These are phyloP conservation scores for Pachyrhizus erosus DNA, from an alignment of 306 rosid genomes.

Conservation along the genomic window DNA sequence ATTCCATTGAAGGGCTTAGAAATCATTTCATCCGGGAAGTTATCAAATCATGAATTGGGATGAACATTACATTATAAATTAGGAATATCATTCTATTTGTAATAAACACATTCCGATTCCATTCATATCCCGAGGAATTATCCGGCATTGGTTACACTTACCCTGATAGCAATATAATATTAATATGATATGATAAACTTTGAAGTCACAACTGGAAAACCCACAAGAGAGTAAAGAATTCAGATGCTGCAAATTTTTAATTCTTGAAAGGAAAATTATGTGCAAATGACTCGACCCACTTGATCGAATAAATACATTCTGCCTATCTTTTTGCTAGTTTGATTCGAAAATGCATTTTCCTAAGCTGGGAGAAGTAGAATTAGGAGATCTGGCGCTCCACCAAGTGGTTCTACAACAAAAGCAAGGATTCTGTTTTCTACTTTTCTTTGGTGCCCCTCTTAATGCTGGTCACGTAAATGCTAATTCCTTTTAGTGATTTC, in stretches of 20 bases:
- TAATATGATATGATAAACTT: conserved; percentile 16
- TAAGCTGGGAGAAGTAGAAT: conserved; percentile 20
- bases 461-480: conserved; percentile 8
- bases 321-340: conserved; percentile 17
- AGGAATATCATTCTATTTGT: background rate
- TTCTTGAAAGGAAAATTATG: background rate
- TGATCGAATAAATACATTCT: conserved; percentile 39
- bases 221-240: conserved; percentile 36
- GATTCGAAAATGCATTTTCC: conserved; percentile 31
- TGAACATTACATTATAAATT: background rate
- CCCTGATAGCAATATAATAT: background rate
- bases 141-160: conserved; percentile 26
- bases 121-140: conserved; percentile 22
- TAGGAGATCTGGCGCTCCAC: conserved; percentile 32
- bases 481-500: background rate
- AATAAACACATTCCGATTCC: background rate
- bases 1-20: background rate
- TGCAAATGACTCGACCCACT: conserved; percentile 37
- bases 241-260: conserved; percentile 39
- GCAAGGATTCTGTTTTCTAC: conserved; percentile 28
- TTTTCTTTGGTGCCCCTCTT: conserved; percentile 19
- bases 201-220: conserved; percentile 21
- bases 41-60: background rate
- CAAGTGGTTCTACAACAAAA: conserved; percentile 39
- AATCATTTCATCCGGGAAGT: background rate